Evolutionary conservation across 768 basidiomycete genomes (phyloP).

Genomic region (Calocybe gangraenosa): DNA sequence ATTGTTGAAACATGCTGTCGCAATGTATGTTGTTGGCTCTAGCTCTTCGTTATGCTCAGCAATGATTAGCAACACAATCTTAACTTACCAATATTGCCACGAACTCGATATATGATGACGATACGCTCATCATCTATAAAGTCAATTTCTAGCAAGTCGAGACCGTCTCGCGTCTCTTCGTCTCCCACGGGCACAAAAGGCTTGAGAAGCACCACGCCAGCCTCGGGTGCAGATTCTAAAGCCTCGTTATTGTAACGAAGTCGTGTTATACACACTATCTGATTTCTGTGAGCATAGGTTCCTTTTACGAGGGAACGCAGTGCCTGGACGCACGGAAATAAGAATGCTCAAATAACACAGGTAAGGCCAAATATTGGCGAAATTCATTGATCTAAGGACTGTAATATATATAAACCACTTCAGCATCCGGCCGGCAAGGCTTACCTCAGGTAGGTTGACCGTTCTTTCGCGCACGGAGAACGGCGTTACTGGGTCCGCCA

Average conservation of each 20-base stretch:
- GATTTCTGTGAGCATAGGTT: slow-evolving; percentile 12
- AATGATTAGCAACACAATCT: slow-evolving; percentile 18
- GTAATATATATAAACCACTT: no score
- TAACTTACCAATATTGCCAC: slow-evolving; percentile 45
- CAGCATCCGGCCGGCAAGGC: slow-evolving; percentile 12
- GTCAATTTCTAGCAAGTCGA: slow-evolving; percentile 61
- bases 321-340: slow-evolving; percentile 39
- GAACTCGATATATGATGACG: slow-evolving; percentile 58
- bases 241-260: slow-evolving; percentile 43
- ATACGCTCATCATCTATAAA: slow-evolving; percentile 78
- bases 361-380: slow-evolving; percentile 50
- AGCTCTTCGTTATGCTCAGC: slow-evolving; percentile 32
- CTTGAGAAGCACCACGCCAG: slow-evolving; percentile 52
- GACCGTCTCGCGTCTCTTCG: slow-evolving; percentile 31
- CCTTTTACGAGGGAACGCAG: slow-evolving; percentile 5
- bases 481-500: slow-evolving; percentile 21
- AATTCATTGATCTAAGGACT: slow-evolving; percentile 34
- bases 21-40: slow-evolving; percentile 54
- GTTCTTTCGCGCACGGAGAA: slow-evolving; percentile 53
- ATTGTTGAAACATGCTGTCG: slow-evolving; percentile 57
- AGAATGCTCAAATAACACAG: slow-evolving; percentile 36
- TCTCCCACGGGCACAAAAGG: slow-evolving; percentile 41
- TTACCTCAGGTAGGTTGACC: slow-evolving; percentile 47
- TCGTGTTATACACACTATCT: slow-evolving; percentile 53
- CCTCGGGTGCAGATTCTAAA: slow-evolving; percentile 32